Evolutionary conservation across 2,329 filamentous ascomycete genomes (phyloP), one percentile per base, ranked within the genome.

Genomic region (Zymoseptoria tritici): DNA sequence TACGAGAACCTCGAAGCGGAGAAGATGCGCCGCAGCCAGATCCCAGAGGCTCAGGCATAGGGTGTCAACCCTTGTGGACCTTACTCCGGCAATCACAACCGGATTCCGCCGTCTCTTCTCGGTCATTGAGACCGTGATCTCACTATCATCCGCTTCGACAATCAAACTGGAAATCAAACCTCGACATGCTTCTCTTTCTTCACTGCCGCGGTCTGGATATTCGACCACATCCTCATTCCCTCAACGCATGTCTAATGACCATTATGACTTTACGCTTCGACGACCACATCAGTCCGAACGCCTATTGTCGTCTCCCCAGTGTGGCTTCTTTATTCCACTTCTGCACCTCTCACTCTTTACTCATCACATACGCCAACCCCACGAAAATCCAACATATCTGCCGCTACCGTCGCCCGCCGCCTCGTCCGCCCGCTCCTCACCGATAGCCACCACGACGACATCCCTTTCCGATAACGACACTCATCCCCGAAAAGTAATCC

Each of bases 1-100:
- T 99, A 99, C 75, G 94, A 99, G 82, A 99, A 99, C 77, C 85
- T 99, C 56, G 94, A 99, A 80, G 93, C 92, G 16, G 94, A 99
- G 81, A 99, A 99, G 85, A 95, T 95, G 86, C 91, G 94, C 71
- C 90, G 94, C 74, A 96, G 91, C 81, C 89, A 95, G 78, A 84
- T 86, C 63, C 80, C 82, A 26, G 70, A 73, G 61, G 67, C 70
- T 21, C 65, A 68, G 55, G 70, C 69, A 57, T 73, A 73, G 71
- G 64, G 63, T 59, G 70, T 62, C 61, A 59, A 59, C 52, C 50
- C 54, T 51, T 61, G 60, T 54, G 53, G 60, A 51, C 22, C 52
- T 51, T 52, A 21, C 21, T 54, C 21, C 29, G 20, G 22, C 49
- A 52, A 49, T 54, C 49, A 46, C 36, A 46, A 46, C 36, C 58